Evolutionary conservation across 2,329 filamentous ascomycete species (phyloP), one percentile per base, ranked within the genome.

Genomic region (Aspergillus nomiae): DNA sequence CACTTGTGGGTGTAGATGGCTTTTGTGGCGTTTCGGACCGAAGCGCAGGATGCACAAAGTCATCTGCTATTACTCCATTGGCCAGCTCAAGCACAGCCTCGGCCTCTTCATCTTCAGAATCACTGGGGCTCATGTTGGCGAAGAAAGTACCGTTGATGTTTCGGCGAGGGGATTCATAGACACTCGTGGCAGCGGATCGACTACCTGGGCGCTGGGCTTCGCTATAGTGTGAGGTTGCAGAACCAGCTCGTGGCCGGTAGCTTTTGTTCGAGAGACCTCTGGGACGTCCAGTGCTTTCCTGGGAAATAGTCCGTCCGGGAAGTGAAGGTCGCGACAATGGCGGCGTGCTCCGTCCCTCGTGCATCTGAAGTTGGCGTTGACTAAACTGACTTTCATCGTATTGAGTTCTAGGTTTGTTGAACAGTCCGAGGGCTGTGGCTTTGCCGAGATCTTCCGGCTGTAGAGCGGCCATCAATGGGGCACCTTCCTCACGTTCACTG

Each of bases 331-430:
- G 72, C n/a, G 67, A 74, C 63, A 63, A 70, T 58, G 80, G 76
- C 38, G 89, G 86, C 0, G 87, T 87, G 61, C 90, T 89, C 30
- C 90, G 86, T 32, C 89, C 91, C 71, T 91, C 87, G 66, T 94
- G 91, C 75, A 97, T 86, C 74, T 93, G 91, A 55, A 91, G 81
- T 72, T 96, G 91, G 51, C 92, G 87, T 73, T 96, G 90, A 6
- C 91, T 86, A 71, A 92, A 97, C 71, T 92, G 91, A 24, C 90
- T 87, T 72, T 97, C 94, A 71, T 96, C 92, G 69, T 95, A 97
- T 9, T 88, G 86, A 57, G 90, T 86, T 2, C 82, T 80, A 1
- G 93, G 91, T 73, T 92, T 92, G 67, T 90, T 90, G 76, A 90
- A 90, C 0, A 87, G 81, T 34, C 88, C 87, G 77, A 89, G 82